A percentile compares a stretch with the other conserved stretches of the same genome.
phyloP scores from a whole-genome alignment of 352 stramenopile genomes.

The Globisporangium irregulare region DNA sequence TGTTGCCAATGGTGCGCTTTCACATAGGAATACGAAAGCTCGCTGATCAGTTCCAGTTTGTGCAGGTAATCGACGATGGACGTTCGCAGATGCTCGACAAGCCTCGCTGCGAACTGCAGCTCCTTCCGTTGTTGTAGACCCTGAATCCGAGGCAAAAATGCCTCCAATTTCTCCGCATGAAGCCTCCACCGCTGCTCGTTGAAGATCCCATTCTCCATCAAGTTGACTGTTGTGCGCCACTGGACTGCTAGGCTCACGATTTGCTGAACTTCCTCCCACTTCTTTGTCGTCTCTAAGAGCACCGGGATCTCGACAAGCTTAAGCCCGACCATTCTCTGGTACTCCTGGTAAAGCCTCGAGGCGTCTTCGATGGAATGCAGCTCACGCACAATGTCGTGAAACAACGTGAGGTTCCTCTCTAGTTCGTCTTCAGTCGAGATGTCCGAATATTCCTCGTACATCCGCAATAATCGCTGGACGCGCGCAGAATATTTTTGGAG shows the following conservation, averaged over 20 bases:
- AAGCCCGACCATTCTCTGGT: constrained; percentile 65
- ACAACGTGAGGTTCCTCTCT: constrained; percentile 41
- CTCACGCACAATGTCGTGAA: constrained; percentile 52
- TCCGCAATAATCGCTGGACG: constrained; percentile 44
- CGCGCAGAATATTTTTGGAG: constrained; percentile 51
- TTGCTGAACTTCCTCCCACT: constrained; percentile 62
- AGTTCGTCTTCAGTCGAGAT: constrained; percentile 61
- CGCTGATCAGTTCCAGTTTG: constrained; percentile 43
- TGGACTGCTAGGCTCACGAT: constrained; percentile 43
- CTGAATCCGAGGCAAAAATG: constrained; percentile 34
- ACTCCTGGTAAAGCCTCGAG: constrained; percentile 59
- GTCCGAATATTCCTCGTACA: constrained; percentile 47
- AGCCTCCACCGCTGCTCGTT: constrained; percentile 52
- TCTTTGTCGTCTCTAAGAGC: constrained; percentile 34
- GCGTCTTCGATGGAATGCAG: constrained; percentile 48
- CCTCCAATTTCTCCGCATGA: constrained; percentile 35
- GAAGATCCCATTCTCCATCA: constrained; percentile 73
- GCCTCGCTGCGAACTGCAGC: constrained; percentile 31
- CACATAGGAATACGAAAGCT: constrained; percentile 49
- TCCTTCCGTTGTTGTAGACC: constrained; percentile 28
- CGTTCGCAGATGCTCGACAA: constrained; percentile 34
- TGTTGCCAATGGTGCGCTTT: constrained; percentile 65
- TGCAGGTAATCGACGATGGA: constrained; percentile 40
- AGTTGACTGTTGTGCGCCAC: constrained; percentile 38
- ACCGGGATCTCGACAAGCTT: constrained; percentile 57